Evolutionary conservation across 2,329 filamentous ascomycete species (phyloP).

Genomic region (Aspergillus sp.): DNA sequence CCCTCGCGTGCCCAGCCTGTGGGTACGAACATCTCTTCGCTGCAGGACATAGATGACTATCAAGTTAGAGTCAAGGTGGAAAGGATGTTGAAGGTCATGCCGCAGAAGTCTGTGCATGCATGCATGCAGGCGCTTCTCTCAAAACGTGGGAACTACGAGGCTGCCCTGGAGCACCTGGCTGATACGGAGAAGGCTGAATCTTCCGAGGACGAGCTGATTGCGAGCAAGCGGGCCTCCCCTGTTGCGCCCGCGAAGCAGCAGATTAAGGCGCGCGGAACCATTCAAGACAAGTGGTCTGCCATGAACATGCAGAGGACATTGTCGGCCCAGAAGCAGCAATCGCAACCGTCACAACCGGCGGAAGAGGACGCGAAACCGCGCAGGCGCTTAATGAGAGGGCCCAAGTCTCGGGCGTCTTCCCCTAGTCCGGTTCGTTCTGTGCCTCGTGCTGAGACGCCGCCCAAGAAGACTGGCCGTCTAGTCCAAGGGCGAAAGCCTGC

Average conservation of each 20-base stretch:
- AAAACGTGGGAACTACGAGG: conserved; percentile 56
- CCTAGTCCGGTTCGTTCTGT: conserved; percentile 22
- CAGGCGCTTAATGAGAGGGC: conserved; percentile 43
- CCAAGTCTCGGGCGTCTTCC: conserved; percentile 33
- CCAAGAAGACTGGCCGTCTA: conserved; percentile 43
- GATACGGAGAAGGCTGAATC: conserved; percentile 36
- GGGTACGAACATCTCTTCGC: conserved; percentile 40
- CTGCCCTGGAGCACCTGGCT: conserved; percentile 54
- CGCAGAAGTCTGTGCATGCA: conserved; percentile 48
- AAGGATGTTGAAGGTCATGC: conserved; percentile 54
- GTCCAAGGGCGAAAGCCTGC: conserved; percentile 51
- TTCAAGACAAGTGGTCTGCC: conserved; percentile 61
- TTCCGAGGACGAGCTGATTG: conserved; percentile 46
- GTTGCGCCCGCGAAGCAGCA: conserved; percentile 51
- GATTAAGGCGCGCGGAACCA: conserved; percentile 57
- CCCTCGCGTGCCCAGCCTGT: conserved; percentile 52
- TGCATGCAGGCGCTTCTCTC: conserved; percentile 54
- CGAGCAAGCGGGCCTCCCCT: conserved; percentile 24
- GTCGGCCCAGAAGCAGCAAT: conserved; percentile 20
- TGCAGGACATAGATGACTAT: conserved; percentile 56
- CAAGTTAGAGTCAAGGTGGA: conserved; percentile 54
- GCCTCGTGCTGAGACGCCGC: conserved; percentile 23
- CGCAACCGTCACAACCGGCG: conserved; percentile 17
- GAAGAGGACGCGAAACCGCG: conserved; percentile 35
- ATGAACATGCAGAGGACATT: conserved; percentile 43